These are phyloP conservation scores for Rhodotorula toruloides DNA, from an alignment of 768 basidiomycete species.

Conservation along the genomic window DNA sequence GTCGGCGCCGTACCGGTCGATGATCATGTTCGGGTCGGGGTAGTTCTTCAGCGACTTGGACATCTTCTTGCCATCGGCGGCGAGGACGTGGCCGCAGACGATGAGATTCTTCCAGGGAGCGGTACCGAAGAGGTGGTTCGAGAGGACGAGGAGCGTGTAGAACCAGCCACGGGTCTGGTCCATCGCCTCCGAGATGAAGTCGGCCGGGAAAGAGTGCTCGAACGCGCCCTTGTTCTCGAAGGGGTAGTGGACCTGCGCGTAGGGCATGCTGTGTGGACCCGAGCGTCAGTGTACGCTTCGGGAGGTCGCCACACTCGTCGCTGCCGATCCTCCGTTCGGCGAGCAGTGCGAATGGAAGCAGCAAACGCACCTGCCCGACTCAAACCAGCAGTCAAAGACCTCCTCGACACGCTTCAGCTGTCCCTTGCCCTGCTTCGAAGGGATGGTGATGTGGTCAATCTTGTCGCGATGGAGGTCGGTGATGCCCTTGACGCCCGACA, in stretches of 20 bases:
- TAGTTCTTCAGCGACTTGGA: slow-evolving; percentile 95
- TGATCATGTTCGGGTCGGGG: slow-evolving; percentile 86
- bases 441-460: slow-evolving; percentile 94
- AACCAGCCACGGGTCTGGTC: slow-evolving; percentile 99
- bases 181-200: slow-evolving; percentile 96
- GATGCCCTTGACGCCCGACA: slow-evolving; percentile 78
- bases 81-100: slow-evolving; percentile 89
- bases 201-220: slow-evolving; percentile 79
- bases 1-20: slow-evolving; percentile 89
- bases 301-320: no score
- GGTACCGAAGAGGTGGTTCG: slow-evolving; percentile 85
- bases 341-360: no score
- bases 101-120: slow-evolving; percentile 99
- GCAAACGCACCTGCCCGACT: slow-evolving; percentile 81
- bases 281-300: background rate
- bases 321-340: no score
- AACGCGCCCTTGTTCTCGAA: slow-evolving; percentile 93
- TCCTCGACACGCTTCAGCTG: slow-evolving; percentile 83
- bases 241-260: slow-evolving; percentile 93
- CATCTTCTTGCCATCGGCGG: slow-evolving; percentile 96
- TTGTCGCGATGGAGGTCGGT: slow-evolving; percentile 87
- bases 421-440: slow-evolving; percentile 82
- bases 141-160: slow-evolving; percentile 91
- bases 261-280: slow-evolving; percentile 73
- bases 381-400: slow-evolving; percentile 99